Conservation (phyloP, 305 asterid species). For the Fraxinus sp. region DNA sequence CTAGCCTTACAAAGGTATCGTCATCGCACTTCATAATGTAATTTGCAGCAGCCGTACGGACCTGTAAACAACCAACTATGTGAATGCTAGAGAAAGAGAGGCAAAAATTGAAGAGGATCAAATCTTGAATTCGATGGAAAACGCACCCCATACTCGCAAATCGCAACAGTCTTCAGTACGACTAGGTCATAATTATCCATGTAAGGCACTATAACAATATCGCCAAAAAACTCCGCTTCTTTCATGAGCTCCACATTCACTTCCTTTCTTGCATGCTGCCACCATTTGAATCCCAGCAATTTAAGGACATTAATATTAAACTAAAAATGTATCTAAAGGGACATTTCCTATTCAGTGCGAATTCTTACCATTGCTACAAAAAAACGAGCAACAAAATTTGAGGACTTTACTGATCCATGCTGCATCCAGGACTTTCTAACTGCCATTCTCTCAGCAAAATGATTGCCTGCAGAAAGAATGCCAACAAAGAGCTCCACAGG, state of each 20-base stretch:
- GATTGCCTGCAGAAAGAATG: conserved; percentile 93
- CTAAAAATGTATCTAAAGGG: conserved; percentile 15
- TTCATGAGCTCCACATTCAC: conserved; percentile 81
- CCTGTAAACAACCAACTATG: conserved; percentile 42
- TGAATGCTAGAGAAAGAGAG: conserved; percentile 13
- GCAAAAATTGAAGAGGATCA: conserved; percentile 14
- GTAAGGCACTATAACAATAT: conserved; percentile 91
- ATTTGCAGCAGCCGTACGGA: conserved; percentile 64
- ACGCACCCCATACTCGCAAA: conserved; percentile 93
- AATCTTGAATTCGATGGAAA: conserved; percentile 14
- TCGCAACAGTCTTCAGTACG: conserved; percentile 86
- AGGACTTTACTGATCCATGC: conserved; percentile 55
- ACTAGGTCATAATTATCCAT: conserved; percentile 96
- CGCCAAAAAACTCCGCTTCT: conserved; percentile 91
- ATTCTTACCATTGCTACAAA: conserved; percentile 88
- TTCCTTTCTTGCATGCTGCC: conserved; percentile 87
- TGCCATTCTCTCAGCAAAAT: conserved; percentile 97
- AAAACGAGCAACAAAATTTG: conserved; percentile 71
- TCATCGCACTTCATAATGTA: conserved; percentile 96
- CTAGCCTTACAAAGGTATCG: conserved; percentile 86
- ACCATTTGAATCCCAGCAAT: conserved; percentile 25
- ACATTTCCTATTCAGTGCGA: conserved; percentile 18
- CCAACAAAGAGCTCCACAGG: conserved; percentile 88
- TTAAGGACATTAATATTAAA: conserved; percentile 22
- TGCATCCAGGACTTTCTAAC: conserved; percentile 98